Evolutionary conservation across 768 basidiomycete species (phyloP), one percentile per base, ranked within the genome.

Genomic region (Boletus barrowsii): DNA sequence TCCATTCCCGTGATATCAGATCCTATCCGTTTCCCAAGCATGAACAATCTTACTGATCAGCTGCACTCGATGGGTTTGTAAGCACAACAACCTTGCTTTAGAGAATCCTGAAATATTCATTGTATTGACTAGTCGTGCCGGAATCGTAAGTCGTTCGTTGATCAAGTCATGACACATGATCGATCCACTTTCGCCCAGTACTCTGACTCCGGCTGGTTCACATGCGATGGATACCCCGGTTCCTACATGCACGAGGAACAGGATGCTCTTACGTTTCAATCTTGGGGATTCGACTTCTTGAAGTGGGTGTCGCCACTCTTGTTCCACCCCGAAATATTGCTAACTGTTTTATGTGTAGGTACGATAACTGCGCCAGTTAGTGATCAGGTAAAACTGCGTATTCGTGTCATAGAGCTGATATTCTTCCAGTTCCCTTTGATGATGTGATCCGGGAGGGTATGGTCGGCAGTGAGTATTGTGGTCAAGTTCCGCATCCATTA

Each of bases 201-300:
- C 55, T 80, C 83, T 54, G 83, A 85, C 65, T 81, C 84, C 0
- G 84, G 84, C 15, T 86, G 83, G 84, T 82, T 78, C 59, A 86
- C 84, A 6, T 86, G 84, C 57, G 72, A 74, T 26, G 61, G 76
- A 14, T 85, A 81, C 61, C 83, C 84, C 2, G 84, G 84, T 37
- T 86, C 84, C 4, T 86, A 72, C 67, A 72, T 75, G 64, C 79
- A 86, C 57, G 84, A 86, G 62, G 79, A 74, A 22, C 76, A 79
- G 74, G 84, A 86, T 68, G 77, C 76, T 33, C 72, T 79, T 59
- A 72, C 77, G 3, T 86, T 86, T 71, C 76, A 79, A 49, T 62
- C 65, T 42, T 87, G 84, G 84, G 83, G 82, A 1, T 84, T 86
- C 54, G 83, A 86, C 62, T 73, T 79, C 54, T 69, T 86, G 39